Evolutionary conservation across 768 basidiomycete genomes (phyloP), one percentile per base, ranked within the genome.

Genomic region (Tricholoma furcatifolium): DNA sequence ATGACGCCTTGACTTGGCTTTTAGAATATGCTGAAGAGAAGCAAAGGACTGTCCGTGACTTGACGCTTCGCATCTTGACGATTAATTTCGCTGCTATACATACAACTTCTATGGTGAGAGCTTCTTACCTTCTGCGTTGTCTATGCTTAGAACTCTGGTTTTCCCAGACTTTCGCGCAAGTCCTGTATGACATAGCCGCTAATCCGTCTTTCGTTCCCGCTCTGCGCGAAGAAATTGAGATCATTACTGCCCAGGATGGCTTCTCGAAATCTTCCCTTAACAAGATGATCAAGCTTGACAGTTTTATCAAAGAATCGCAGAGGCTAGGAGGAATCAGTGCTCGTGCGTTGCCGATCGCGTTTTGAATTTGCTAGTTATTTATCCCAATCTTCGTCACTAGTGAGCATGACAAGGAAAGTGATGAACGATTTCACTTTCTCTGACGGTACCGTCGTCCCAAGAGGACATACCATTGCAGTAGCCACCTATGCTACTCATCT

Each of bases 211-310:
- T 72, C 24, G 46, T 66, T 1, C 51, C 66, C 10, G 63, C 63
- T 7, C 45, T 82, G 6, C 70, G 79, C 0, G 70, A 75, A 55
- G 80, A 83, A 59, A 66, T 78, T 2, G 53, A 54, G n/a, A 51
- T 55, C 1, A 67, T 74, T 2, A 47, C 76, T 17, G 43, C 51
- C 4, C 61, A 68, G 9, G 68, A 76, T 38, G 76, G 70, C n/a
- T 77, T 74, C 67, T 61, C 64, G 0, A 71, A 72, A 46, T 57
- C 62, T 8, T 61, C 67, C 1, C 53, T 78, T 15, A 59, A 61
- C 6, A 71, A 73, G 43, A 70, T 79, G 68, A 62, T 68, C 51
- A 72, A 73, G 54, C 45, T 78, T 12, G 77, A 78, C 50, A 79
- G 77, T 51, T 77, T 78, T 55, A 51, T 78, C 18, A 70, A 71